Evolutionary conservation across 192 early-diverging fungal species (phyloP).

Genomic region (Mortierella claussenii): DNA sequence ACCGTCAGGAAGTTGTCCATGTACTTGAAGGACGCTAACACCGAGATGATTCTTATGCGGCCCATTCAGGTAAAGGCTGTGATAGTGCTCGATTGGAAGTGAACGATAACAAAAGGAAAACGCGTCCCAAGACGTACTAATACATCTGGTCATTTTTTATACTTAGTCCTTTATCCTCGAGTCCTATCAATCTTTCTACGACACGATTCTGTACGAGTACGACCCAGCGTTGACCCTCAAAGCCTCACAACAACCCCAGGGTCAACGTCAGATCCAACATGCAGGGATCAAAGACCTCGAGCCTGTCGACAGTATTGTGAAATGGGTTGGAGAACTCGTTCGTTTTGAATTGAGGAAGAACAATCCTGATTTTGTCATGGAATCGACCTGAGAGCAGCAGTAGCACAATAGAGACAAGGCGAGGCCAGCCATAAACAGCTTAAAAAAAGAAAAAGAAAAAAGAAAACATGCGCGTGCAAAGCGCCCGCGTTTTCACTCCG

Average conservation of each 20-base stretch:
- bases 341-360: constrained; percentile 32
- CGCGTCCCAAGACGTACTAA: not conserved
- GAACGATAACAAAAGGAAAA: not conserved
- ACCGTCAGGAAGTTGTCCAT: constrained; percentile 69
- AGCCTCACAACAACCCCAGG: constrained; percentile 30
- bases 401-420: no score
- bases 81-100: not conserved
- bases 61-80: constrained; percentile 69
- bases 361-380: constrained; percentile 28
- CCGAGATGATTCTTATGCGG: constrained; percentile 76
- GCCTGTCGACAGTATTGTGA: constrained; percentile 36
- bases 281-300: constrained; percentile 31
- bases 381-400: no score
- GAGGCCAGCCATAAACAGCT: no score
- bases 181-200: constrained; percentile 61
- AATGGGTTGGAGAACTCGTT: constrained; percentile 35
- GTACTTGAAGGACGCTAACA: constrained; percentile 81
- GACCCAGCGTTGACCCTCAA: constrained; percentile 39
- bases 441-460: no score
- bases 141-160: constrained; percentile 15
- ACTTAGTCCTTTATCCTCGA: constrained; percentile 61
- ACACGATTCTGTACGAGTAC: constrained; percentile 55
- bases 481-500: no score
- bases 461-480: no score
- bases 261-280: constrained; percentile 32